Conservation (phyloP, 805 yeast species). For the Lipomyces chichibuensis region DNA sequence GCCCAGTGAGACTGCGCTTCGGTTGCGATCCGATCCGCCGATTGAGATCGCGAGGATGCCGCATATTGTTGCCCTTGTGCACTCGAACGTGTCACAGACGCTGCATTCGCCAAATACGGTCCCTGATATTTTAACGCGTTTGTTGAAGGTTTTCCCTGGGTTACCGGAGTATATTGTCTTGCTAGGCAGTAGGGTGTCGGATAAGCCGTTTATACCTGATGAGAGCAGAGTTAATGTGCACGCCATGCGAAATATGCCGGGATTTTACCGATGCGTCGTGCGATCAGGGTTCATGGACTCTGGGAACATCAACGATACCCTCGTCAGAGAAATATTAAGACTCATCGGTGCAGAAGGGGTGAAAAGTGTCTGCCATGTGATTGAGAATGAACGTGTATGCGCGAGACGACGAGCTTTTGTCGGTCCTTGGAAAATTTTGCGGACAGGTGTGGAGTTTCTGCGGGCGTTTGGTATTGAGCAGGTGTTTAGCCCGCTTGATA, state of each 20-base stretch:
- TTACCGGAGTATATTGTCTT: constrained; percentile 53
- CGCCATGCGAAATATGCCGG: constrained; percentile 48
- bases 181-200: constrained; percentile 49
- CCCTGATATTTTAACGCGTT: constrained; percentile 49
- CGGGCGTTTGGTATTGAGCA: constrained; percentile 15
- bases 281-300: constrained; percentile 57
- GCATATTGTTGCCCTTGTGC: constrained; percentile 50
- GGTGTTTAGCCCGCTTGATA: constrained; percentile 19
- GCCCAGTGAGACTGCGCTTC: neutral
- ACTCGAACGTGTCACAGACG: constrained; percentile 45
- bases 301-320: constrained; percentile 34
- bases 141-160: constrained; percentile 50
- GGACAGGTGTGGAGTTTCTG: neutral
- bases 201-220: constrained; percentile 49
- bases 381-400: constrained; percentile 11
- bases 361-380: constrained; percentile 16
- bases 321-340: constrained; percentile 11
- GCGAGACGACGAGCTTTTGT: constrained; percentile 7
- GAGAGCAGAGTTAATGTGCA: constrained; percentile 51
- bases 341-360: neutral
- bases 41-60: constrained; percentile 25
- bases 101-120: constrained; percentile 52
- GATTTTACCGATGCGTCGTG: constrained; percentile 54
- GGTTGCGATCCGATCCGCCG: constrained; percentile 2
- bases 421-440: neutral